phyloP scores from a whole-genome alignment of 2,329 filamentous ascomycete species.

The Xylaria sp. region DNA sequence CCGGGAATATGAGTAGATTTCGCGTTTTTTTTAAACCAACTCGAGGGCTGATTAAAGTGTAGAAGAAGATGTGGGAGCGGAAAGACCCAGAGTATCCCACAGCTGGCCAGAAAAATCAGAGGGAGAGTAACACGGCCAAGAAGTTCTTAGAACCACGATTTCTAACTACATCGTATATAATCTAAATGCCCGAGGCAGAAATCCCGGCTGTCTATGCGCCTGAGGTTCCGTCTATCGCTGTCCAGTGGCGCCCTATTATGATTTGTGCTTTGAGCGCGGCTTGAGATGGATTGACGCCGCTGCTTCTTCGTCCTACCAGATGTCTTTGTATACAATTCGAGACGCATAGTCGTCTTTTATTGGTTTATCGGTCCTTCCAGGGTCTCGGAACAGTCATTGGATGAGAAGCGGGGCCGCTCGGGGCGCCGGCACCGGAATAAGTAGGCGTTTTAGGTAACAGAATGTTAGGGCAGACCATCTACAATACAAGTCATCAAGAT shows the following conservation, averaged over 20 bases:
- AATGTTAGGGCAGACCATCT: background rate
- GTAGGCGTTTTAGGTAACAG: background rate
- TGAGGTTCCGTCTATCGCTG: background rate
- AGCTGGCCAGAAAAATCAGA: background rate
- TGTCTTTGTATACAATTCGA: background rate
- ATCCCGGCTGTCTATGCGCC: background rate
- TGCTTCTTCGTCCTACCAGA: background rate
- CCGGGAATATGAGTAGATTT: background rate
- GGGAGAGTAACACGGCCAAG: background rate
- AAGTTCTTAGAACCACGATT: background rate
- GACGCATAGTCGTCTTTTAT: no score
- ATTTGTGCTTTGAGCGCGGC: background rate
- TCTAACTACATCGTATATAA: background rate
- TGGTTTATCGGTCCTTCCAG: background rate
- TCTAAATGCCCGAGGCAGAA: background rate
- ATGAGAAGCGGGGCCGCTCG: background rate
- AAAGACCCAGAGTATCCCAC: background rate
- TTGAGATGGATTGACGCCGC: background rate
- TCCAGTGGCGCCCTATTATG: background rate
- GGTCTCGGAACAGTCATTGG: background rate
- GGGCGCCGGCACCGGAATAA: conserved; percentile 7
- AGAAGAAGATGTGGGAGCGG: background rate
- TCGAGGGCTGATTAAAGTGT: background rate
- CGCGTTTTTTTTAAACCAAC: background rate
- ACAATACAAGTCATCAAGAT: background rate